Evolutionary conservation across 1,284 basidiomycete species (phyloP), one percentile per base, ranked within the genome.

Genomic region (Heliocybe sulcata): DNA sequence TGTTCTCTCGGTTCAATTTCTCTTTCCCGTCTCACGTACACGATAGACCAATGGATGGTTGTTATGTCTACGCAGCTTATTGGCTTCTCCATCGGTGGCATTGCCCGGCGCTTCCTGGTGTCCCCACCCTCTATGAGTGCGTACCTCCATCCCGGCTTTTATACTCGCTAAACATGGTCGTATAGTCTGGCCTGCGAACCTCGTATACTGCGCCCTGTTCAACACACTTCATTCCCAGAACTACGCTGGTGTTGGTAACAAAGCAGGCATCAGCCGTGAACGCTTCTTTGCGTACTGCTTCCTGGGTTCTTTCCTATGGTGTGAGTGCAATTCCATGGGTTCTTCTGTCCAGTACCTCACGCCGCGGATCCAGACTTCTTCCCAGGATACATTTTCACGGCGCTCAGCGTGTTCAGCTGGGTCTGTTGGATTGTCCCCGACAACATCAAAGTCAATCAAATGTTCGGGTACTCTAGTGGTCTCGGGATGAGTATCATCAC

Each of bases 101-200:
- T 86, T 55, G 73, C 75, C 31, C 76, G 80, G 20, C 75, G 81
- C 11, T 84, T 85, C 70, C 72, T 92, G 52, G 85, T 90, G n/a
- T 77, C 82, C 55, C 89, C 90, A 0, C 84, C 87, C 0, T 82
- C 83, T 10, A 89, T 92, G 86, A 87, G 85, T 72, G 31, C 3
- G 60, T 61, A 3, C 16, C 6, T 20, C 10, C n/a, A 16, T 16
- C 38, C 25, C 29, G 25, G 35, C 35, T 42, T 42, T 9, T 58
- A 16, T 20, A 19, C 45, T 45, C n/a, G 51, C 1, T 48, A 31
- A 33, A 50, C 3, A 12, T 45, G 22, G 52, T 12, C 29, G 4
- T 31, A 51, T 59, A 62, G 68, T 92, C 60, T 92, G 89, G 90
- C 90, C 90, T 2, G 78, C 81, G 26, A 81, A 78, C 58, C 67